Base-by-base conservation (phyloP, 495 filamentous ascomycete genomes). In the Acidomyces sp. region DNA sequence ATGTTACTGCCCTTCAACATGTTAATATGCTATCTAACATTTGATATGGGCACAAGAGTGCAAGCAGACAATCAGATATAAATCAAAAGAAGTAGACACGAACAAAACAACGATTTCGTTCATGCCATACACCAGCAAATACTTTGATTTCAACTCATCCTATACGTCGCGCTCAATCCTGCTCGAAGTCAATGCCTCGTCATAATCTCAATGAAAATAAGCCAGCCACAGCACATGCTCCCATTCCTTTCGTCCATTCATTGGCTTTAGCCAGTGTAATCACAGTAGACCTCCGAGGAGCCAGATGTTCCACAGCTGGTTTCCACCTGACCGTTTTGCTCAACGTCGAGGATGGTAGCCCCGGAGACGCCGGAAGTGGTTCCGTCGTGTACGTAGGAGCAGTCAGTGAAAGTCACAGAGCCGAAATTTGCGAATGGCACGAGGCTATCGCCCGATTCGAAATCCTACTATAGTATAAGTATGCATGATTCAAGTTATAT, bases 351-450 rank as follows among this genome's bases (percentile, higher is more conserved):
- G 39, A 41, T 41, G n/a, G 39, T 19, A 33, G 39, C 39, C 6
- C 39, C 39, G 12, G 26, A 10, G 15, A 41, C 39, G 28, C 39
- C 39, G 6, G 7, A 9, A 6, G 39, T 33, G 10, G 39, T 34
- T 16, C 26, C 25, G 28, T 20, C 28, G 16, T 6, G 5, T 6
- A 17, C 10, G 36, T 41, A 36, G 10, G 39, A 47, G 20, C 35
- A 41, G 25, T 35, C 34, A 5, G 42, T 51, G 36, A 54, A 54
- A 12, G 39, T 41, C 9, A 54, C 48, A 13, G 12, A 47, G 7
- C 35, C 32, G 30, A 54, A 43, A 62, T 75, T 57, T 12, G 63
- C 71, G 46, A 79, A 59, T 4, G 64, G 59, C 0, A 78, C 72
- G 42, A 41, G 39, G 68, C 58, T 10, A 6, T 39, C 12, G 34